Evolutionary conservation across 371 early-diverging fungal genomes (phyloP).

Genomic region (Catenaria anguillulae): DNA sequence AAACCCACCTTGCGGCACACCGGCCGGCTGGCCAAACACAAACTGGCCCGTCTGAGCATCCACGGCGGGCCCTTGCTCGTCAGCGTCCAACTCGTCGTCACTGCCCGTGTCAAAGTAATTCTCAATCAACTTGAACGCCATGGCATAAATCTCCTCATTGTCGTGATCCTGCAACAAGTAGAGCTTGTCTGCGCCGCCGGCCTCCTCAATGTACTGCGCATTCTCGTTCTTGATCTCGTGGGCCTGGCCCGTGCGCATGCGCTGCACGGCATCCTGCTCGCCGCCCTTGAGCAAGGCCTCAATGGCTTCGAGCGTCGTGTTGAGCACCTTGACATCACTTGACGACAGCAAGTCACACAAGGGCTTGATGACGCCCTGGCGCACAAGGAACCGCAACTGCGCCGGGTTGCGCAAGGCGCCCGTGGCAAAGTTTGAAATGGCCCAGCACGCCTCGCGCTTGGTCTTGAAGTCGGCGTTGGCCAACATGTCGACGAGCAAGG

Average conservation of each 20-base stretch:
- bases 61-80: conserved; percentile 35
- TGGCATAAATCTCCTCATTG: conserved; percentile 84
- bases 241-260: conserved; percentile 11
- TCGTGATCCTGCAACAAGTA: conserved; percentile 79
- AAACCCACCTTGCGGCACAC: too few relatives aligned
- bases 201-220: conserved; percentile 73
- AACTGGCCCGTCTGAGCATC: not conserved
- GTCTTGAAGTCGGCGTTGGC: conserved; percentile 86
- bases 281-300: conserved; percentile 95
- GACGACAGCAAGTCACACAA: conserved; percentile 80
- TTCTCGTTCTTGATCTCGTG: conserved; percentile 59
- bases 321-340: conserved; percentile 83
- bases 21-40: too few relatives aligned
- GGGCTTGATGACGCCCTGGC: conserved; percentile 84
- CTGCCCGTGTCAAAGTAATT: conserved; percentile 82
- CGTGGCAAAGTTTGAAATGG: conserved; percentile 94
- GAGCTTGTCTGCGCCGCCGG: conserved; percentile 82
- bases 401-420: conserved; percentile 80
- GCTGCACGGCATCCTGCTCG: conserved; percentile 42
- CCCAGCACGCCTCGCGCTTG: conserved; percentile 99
- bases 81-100: conserved; percentile 50
- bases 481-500: conserved; percentile 69
- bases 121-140: conserved; percentile 79
- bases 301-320: conserved; percentile 90
- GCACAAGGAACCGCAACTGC: conserved; percentile 77